These are phyloP conservation scores for Stylosanthes scabra DNA, from an alignment of 331 rosid species.

Conservation along the genomic window DNA sequence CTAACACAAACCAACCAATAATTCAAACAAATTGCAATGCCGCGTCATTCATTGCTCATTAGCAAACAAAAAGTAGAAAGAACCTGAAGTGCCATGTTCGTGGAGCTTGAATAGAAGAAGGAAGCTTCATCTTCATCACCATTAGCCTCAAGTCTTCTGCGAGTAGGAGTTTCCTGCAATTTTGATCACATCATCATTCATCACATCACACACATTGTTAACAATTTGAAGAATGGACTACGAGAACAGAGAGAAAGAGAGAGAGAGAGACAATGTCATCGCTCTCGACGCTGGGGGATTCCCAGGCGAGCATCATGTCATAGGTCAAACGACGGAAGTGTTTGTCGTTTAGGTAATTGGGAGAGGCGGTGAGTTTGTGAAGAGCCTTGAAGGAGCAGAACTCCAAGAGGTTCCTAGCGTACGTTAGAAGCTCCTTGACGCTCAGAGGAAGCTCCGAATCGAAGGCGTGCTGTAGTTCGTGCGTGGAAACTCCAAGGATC, in stretches of 20 bases:
- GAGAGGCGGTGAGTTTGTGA: slow-evolving; percentile 39
- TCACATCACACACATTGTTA: background rate
- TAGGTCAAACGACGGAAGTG: slow-evolving; percentile 74
- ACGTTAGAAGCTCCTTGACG: slow-evolving; percentile 66
- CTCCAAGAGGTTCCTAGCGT: slow-evolving; percentile 78
- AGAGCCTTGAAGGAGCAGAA: slow-evolving; percentile 80
- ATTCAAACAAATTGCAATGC: background rate
- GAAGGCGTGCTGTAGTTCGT: slow-evolving; percentile 71
- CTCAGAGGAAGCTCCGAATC: slow-evolving; percentile 69
- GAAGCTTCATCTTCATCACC: slow-evolving; percentile 79
- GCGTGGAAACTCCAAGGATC: slow-evolving; percentile 65
- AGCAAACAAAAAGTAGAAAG: background rate
- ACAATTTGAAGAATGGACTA: background rate
- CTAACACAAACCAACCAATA: slow-evolving; percentile 23
- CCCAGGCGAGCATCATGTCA: slow-evolving; percentile 99
- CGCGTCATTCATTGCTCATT: background rate
- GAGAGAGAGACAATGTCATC: slow-evolving; percentile 13
- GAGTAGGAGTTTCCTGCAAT: slow-evolving; percentile 60
- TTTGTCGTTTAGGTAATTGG: slow-evolving; percentile 63
- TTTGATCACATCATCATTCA: slow-evolving; percentile 16
- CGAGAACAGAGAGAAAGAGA: background rate
- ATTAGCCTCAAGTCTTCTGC: slow-evolving; percentile 48
- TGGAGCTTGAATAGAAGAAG: slow-evolving; percentile 82
- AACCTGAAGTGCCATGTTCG: slow-evolving; percentile 89
- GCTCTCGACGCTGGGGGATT: slow-evolving; percentile 65